A percentile compares a stretch with the other conserved stretches of the same genome.
Conservation (phyloP, 495 filamentous ascomycete genomes). For the Cercophora scortea region DNA sequence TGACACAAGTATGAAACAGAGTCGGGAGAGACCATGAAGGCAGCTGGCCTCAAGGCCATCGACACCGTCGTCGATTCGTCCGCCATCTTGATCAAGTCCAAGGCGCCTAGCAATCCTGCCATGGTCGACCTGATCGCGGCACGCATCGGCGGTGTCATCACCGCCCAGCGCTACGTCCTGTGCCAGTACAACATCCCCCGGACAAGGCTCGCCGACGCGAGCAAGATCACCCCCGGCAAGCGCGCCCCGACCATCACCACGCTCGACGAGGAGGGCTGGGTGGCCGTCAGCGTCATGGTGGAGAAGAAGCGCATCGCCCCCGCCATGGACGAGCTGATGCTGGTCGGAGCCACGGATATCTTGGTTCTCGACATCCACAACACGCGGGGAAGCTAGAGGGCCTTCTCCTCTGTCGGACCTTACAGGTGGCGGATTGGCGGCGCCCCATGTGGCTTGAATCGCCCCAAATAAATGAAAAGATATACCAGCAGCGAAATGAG, state of each 20-base stretch:
- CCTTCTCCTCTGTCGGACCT: background rate
- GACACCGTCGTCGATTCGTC: constrained; percentile 83
- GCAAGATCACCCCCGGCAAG: constrained; percentile 83
- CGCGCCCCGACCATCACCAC: constrained; percentile 85
- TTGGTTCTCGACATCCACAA: constrained; percentile 84
- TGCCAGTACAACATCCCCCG: constrained; percentile 94
- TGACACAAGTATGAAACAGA: constrained; percentile 44
- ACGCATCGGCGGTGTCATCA: constrained; percentile 87
- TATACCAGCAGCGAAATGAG: too few species aligned
- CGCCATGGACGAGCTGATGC: constrained; percentile 83
- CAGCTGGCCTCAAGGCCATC: constrained; percentile 91
- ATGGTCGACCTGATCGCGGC: constrained; percentile 75
- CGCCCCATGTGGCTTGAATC: too few species aligned
- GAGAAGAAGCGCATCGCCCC: constrained; percentile 80
- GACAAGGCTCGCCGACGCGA: constrained; percentile 53
- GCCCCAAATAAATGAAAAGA: too few species aligned
- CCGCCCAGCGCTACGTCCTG: constrained; percentile 87
- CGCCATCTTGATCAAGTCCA: constrained; percentile 88
- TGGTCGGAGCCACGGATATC: constrained; percentile 79
- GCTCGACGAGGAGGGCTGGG: constrained; percentile 85
- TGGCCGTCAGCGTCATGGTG: constrained; percentile 90
- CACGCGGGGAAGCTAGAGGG: constrained; percentile 42
- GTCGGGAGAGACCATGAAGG: constrained; percentile 97
- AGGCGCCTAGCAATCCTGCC: constrained; percentile 65
- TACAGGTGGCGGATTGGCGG: too few species aligned